Base-by-base conservation (phyloP, 805 yeast genomes). In the Pichia ethanolica region DNA sequence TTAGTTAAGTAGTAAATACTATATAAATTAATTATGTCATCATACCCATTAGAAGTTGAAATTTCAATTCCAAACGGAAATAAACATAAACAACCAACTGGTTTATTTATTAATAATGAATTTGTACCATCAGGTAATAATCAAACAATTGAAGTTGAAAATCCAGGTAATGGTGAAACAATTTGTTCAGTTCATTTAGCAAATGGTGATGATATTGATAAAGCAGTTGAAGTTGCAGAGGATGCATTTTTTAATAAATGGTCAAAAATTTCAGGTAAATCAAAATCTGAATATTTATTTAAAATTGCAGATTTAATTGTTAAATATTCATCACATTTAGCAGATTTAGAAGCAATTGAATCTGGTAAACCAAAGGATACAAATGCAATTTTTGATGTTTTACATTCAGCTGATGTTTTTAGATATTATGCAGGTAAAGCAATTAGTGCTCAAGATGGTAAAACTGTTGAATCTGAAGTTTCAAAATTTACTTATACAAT, bases 71-170 rank as follows among this genome's bases (percentile, higher is more conserved):
- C 85, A 51, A 81, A 77, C 59, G 85, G 85, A 43, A 69, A 69
- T 50, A 64, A 70, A 34, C 79, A 79, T 58, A 71, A 71, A 46
- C 86, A 64, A 71, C 96, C 96, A 59, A 82, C 86, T 10, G 97
- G 97, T 55, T 71, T 90, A 59, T 90, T 87, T 75, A 88, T 90
- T 66, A 84, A 88, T 73, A 87, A 87, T 68, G 87, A 87, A 66
- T 88, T 85, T 61, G 82, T 83, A 49, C 52, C 58, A 33, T 60
- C 67, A 3, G 67, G 69, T 35, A 76, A 77, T 48, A 78, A 76
- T 48, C 71, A 77, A 60, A 79, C 81, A n/a, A 70, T 85, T 20
- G 74, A 74, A 54, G 84, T 82, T 33, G 65, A 71, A 47, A 73
- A 78, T 55, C 85, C 86, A 3, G 70, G 81, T 8, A 75, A 77